These are phyloP conservation scores for Vitis rupestris DNA, from an alignment of 164 flowering plant species.

Conservation along the genomic window DNA sequence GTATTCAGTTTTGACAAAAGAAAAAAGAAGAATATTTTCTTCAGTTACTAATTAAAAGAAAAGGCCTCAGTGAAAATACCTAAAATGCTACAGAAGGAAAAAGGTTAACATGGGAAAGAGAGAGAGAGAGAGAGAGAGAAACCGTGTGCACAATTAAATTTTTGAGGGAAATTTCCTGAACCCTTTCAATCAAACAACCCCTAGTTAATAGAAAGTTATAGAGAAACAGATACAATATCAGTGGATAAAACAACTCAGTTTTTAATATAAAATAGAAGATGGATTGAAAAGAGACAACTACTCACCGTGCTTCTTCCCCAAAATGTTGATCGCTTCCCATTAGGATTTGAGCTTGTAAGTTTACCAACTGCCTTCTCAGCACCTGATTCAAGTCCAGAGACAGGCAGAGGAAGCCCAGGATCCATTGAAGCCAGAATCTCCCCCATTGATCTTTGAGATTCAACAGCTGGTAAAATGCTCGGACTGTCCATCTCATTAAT, in stretches of 20 bases:
- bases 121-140: no score
- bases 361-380: slow-evolving; percentile 52
- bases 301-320: slow-evolving; percentile 92
- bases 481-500: slow-evolving; percentile 33
- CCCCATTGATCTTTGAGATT: slow-evolving; percentile 72
- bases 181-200: no score
- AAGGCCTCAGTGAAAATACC: no score
- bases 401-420: slow-evolving; percentile 41
- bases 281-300: slow-evolving; percentile 7
- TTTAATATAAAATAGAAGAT: background rate
- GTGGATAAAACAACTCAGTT: background rate
- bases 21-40: no score
- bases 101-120: no score
- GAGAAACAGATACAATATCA: no score
- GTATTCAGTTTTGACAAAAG: no score
- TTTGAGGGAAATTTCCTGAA: no score
- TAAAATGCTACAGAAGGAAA: no score
- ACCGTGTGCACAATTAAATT: no score
- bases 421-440: slow-evolving; percentile 70
- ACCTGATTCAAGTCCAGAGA: slow-evolving; percentile 42
- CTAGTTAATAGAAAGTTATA: no score
- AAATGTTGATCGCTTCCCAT: slow-evolving; percentile 67
- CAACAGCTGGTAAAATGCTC: slow-evolving; percentile 34
- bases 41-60: no score
- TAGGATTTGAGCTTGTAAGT: slow-evolving; percentile 39